Base-by-base conservation (phyloP, 1,284 basidiomycete species). In the Grifola frondosa region DNA sequence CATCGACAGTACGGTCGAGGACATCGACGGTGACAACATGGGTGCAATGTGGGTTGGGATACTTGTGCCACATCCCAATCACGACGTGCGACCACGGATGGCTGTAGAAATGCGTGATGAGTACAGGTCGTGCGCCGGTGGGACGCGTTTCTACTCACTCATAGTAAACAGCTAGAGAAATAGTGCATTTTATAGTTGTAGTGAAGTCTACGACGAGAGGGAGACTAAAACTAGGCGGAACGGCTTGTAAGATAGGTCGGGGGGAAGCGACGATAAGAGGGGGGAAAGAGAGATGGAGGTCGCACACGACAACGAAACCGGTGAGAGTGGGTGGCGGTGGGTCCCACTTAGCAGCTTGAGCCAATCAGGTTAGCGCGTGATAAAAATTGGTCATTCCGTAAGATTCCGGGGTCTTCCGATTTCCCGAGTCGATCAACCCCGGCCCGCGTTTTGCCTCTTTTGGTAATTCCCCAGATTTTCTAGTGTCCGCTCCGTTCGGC, bases 11-110 rank as follows among this genome's bases (percentile, higher is more conserved):
- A 48, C 92, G 83, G 65, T 90, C 85, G 40, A 97, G 54, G 16
- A 93, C 91, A 66, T 97, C 94, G 57, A 97, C 82, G 49, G 88
- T 90, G 54, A 91, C 75, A 53, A 97, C 95, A 66, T 97, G 94
- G 7, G 88, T 81, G 60, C 93, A 92, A 59, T 88, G 85, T 34
- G 91, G 88, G 64, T 97, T 97, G 35, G 94, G 94, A 66, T 97
- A 97, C 74, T 97, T 97, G 57, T 90, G 87, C 84, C 90, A 91
- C 74, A 95, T 88, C 56, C 87, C 87, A 62, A 86, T 84, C 54
- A 92, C 80, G 54, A 92, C 88, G 70, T 92, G 90, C 37, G 84
- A 78, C 78, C 90, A 91, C 42, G 89, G 77, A 60, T 91, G 89
- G 53, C 91, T 94, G 45, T n/a, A 44, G 46, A 43, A 31, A 28